Evolutionary conservation across 345 rosid species (phyloP), one percentile per base, ranked within the genome.

Genomic region (Salix arbutifolia): DNA sequence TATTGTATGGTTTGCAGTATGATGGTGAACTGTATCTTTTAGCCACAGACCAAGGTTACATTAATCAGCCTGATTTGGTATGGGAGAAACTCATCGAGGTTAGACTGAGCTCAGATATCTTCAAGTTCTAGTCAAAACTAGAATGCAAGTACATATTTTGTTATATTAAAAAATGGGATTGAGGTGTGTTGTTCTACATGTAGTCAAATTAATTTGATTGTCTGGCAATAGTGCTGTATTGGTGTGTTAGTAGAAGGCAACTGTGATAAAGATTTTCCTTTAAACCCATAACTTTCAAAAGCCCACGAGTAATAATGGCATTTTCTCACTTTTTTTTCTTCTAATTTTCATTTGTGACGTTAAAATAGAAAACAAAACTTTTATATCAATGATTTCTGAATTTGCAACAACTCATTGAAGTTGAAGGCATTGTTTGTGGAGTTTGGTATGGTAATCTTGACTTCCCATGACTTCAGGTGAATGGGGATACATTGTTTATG

Each of bases 1-100:
- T 69, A 26, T 73, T 58, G 16, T 48, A 74, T 76, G 53, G 25
- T 83, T 84, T 87, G 85, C 92, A 93, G 99, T 96, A 88, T 80
- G 91, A 94, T 76, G 91, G 96, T 70, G 91, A 96, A 76, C 98
- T 96, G 23, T 96, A 96, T 84, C 98, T 96, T 77, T 83, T 94
- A 88, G 99, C 97, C 68, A 94, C 98, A 19, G 99, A 96, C 86
- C 98, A 94, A 85, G 99, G 99, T 73, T 94, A 94, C 81, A 77
- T 96, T 75, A 91, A 90, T 82, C 96, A 96, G 85, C 93, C 92
- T 26, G 94, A 94, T 84, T 81, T 96, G 87, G 99, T 96, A 37
- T 96, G 99, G 99, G 98, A 96, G 83, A 94, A 94, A 82, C 83
- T 96, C 48, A 92, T 91, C 81, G 97, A 96, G 99, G 98, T 96